These are phyloP conservation scores for Neurospora sp. DNA, from an alignment of 495 filamentous ascomycete species.

Conservation along the genomic window DNA sequence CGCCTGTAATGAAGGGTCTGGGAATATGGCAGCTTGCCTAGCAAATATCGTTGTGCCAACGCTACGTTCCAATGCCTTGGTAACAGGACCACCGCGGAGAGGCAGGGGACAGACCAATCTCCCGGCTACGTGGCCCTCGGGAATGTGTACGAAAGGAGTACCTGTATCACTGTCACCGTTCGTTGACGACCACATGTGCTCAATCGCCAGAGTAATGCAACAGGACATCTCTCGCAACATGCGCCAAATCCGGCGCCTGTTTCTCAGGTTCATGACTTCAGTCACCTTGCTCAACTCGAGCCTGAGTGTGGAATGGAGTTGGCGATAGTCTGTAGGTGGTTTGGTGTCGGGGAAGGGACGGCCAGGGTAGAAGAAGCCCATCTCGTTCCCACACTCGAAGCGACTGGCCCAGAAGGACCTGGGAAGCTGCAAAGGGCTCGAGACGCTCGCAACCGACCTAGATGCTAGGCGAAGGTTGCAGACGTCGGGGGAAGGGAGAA, in stretches of 20 bases:
- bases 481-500: background rate
- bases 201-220: background rate
- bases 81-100: background rate
- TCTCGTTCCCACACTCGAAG: background rate
- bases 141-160: background rate
- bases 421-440: background rate
- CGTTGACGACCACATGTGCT: background rate
- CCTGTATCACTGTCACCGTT: background rate
- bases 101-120: background rate
- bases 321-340: background rate
- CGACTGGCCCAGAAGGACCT: background rate
- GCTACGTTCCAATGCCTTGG: background rate
- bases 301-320: background rate
- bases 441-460: background rate
- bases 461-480: background rate
- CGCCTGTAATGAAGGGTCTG: background rate
- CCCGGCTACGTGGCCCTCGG: background rate
- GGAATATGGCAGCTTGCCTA: background rate
- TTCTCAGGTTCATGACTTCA: background rate
- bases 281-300: background rate
- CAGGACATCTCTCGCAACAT: background rate
- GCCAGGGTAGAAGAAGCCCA: background rate
- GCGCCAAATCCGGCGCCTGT: background rate
- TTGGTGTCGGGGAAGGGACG: background rate
- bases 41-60: background rate